These are phyloP conservation scores for Chrysoporthe cubensis DNA, from an alignment of 2,329 filamentous ascomycete species.

Conservation along the genomic window DNA sequence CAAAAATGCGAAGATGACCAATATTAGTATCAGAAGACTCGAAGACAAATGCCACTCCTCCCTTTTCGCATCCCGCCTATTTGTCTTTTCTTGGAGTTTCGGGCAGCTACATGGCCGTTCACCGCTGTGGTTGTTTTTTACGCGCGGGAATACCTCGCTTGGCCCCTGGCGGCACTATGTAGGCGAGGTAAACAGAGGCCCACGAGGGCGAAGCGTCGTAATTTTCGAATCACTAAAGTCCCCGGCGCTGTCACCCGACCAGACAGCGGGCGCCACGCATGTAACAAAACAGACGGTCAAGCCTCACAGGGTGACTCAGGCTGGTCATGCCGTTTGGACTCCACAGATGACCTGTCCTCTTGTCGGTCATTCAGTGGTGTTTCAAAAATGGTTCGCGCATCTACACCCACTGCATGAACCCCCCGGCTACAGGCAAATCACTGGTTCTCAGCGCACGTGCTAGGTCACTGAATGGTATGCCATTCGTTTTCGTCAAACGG, in stretches of 20 bases:
- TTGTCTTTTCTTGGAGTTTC: background rate
- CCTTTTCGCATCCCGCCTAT: background rate
- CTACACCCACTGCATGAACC: background rate
- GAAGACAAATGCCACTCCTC: background rate
- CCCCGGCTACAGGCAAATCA: background rate
- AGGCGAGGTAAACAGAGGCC: background rate
- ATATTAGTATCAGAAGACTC: conserved; percentile 7
- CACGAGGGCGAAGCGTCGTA: background rate
- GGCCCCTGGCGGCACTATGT: no score
- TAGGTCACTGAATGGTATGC: no score
- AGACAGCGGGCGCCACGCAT: conserved; percentile 6
- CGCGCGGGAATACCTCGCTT: background rate
- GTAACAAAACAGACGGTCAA: background rate
- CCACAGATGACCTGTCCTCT: conserved; percentile 15
- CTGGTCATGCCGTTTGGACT: conserved; percentile 10
- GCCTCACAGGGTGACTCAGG: background rate
- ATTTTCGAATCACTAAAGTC: background rate
- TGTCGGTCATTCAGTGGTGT: conserved; percentile 1
- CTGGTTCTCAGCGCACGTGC: background rate
- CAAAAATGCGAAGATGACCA: conserved; percentile 10
- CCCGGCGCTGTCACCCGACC: conserved; percentile 2
- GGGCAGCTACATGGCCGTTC: background rate
- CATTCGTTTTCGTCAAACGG: no score
- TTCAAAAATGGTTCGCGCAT: conserved; percentile 5
- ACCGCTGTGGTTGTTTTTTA: background rate